Evolutionary conservation across 83 land plant species (phyloP).

Genomic region (Picea mariana): DNA sequence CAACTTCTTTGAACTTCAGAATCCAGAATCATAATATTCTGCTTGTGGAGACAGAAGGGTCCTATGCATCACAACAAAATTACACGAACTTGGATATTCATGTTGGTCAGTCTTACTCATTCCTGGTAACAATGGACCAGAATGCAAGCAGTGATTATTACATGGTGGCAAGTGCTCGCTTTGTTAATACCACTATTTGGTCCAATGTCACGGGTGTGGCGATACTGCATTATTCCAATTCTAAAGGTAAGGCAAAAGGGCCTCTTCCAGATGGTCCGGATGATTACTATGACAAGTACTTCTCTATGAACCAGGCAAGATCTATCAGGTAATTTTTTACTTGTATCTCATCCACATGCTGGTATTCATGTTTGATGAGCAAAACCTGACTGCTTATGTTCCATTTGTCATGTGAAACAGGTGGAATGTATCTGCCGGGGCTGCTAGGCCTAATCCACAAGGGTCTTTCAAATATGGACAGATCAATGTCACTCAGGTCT

Average conservation of each 20-base stretch:
- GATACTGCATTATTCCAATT: too few relatives aligned
- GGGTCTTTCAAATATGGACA: slow-evolving; percentile 90
- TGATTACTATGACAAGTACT: too few relatives aligned
- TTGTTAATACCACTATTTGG: too few relatives aligned
- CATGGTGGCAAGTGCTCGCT: slow-evolving; percentile 85
- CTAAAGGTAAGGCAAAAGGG: too few relatives aligned
- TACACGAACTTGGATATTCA: slow-evolving; percentile 81
- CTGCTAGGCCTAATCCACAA: slow-evolving; percentile 96
- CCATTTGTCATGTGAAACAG: slow-evolving; percentile 25
- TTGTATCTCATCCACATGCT: background rate
- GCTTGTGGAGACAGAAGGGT: slow-evolving; percentile 87
- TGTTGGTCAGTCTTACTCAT: slow-evolving; percentile 94
- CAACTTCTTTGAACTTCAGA: slow-evolving; percentile 81
- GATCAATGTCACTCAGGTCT: slow-evolving; percentile 77
- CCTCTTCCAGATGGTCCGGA: too few relatives aligned
- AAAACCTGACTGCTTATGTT: background rate
- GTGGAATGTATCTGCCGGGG: slow-evolving; percentile 86
- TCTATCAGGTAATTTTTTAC: slow-evolving; percentile 39
- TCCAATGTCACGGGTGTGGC: too few relatives aligned
- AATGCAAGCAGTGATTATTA: slow-evolving; percentile 82
- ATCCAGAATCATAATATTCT: slow-evolving; percentile 79
- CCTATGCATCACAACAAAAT: slow-evolving; percentile 81
- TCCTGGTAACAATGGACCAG: slow-evolving; percentile 84
- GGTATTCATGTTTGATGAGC: background rate
- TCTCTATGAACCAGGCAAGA: too few relatives aligned